These are phyloP conservation scores for Saccharomycopsis fermentans DNA, from an alignment of 805 yeast species.

Conservation along the genomic window DNA sequence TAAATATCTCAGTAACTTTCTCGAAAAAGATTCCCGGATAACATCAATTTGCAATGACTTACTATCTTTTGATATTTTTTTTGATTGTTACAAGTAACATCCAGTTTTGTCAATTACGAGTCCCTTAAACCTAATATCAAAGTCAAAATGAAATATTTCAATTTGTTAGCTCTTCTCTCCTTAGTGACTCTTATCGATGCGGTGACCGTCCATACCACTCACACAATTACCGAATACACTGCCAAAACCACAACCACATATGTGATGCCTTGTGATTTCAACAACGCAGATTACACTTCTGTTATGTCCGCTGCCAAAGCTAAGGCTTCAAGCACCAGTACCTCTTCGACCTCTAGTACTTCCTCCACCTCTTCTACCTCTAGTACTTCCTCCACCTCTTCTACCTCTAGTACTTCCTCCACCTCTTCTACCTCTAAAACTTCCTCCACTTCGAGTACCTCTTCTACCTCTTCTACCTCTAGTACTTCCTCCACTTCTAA, in stretches of 20 bases:
- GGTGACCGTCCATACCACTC: conserved; percentile 4
- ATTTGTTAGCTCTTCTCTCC: neutral
- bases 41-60: neutral
- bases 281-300: conserved; percentile 4
- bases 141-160: neutral
- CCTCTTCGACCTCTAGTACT: neutral
- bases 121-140: neutral
- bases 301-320: neutral
- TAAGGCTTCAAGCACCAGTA: neutral
- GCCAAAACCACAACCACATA: conserved; percentile 3
- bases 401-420: neutral
- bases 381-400: neutral
- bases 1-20: neutral
- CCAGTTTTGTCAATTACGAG: too few relatives aligned
- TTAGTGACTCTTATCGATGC: conserved; percentile 1
- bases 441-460: neutral
- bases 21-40: neutral
- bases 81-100: too few relatives aligned
- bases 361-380: neutral
- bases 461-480: conserved; percentile 1
- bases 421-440: neutral
- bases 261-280: conserved; percentile 3
- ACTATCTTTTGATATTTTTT: neutral
- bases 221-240: conserved; percentile 2
- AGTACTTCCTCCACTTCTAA: neutral